Percentiles rank a stretch among this genome's conserved stretches.
phyloP scores from a whole-genome alignment of 1,284 basidiomycete genomes.

The Trametes polyzona region DNA sequence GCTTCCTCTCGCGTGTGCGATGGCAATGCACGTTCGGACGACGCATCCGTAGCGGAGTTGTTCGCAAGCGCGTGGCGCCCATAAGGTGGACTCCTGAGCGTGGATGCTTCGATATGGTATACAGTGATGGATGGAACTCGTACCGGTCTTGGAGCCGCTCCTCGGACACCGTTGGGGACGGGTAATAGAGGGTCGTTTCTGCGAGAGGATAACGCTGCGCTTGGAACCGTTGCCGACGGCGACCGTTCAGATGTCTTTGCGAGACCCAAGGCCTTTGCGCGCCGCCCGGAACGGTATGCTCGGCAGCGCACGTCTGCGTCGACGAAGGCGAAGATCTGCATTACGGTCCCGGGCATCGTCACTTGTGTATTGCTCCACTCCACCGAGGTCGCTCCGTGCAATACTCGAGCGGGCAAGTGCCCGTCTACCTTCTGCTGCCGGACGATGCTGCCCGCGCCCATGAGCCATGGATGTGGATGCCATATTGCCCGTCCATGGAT shows the following conservation, averaged over 20 bases:
- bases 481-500: not conserved
- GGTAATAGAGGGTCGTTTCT: not conserved
- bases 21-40: not conserved
- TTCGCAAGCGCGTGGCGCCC: not conserved
- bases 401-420: not conserved
- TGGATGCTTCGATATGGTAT: not conserved
- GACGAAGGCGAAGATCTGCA: not conserved
- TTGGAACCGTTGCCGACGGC: not conserved
- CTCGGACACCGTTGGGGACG: not conserved
- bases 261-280: not conserved
- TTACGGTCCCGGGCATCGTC: not conserved
- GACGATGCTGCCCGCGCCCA: not conserved
- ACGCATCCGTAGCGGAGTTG: not conserved
- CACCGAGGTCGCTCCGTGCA: not conserved
- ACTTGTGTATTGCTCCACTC: not conserved
- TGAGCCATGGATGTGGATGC: not conserved
- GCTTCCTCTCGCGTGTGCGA: not conserved
- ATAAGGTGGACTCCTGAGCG: not conserved
- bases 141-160: constrained; percentile 2
- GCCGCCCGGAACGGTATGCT: not conserved
- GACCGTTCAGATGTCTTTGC: no score
- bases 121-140: not conserved
- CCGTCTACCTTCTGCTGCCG: not conserved
- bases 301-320: not conserved
- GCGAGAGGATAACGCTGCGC: not conserved